Conservation (phyloP, 2,329 filamentous ascomycete species). For the Trichophyton rubrum region DNA sequence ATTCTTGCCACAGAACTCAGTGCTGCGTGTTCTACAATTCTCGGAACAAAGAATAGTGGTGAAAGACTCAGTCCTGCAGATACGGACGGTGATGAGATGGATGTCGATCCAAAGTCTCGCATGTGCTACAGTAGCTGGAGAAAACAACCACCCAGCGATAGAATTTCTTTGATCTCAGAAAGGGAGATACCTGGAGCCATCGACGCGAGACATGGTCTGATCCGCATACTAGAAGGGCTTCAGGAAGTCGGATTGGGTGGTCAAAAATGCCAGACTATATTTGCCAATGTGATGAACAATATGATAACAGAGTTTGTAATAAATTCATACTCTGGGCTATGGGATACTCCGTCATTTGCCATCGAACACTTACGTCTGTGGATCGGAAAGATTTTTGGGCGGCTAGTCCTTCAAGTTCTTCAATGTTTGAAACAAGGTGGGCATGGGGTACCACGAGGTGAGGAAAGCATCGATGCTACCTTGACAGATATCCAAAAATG, state of each 20-base stretch:
- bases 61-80: neutral
- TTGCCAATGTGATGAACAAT: conserved; percentile 46
- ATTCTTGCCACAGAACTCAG: conserved; percentile 35
- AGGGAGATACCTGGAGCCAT: conserved; percentile 20
- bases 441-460: conserved; percentile 14
- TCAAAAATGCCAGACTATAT: conserved; percentile 42
- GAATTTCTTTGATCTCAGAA: conserved; percentile 24
- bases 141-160: conserved; percentile 20
- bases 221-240: conserved; percentile 34
- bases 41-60: conserved; percentile 24
- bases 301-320: conserved; percentile 45
- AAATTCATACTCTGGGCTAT: conserved; percentile 45
- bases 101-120: conserved; percentile 26
- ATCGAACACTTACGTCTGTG: conserved; percentile 42
- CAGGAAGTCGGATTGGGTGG: conserved; percentile 44
- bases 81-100: conserved; percentile 23
- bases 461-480: conserved; percentile 23
- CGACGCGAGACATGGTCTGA: conserved; percentile 23
- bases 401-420: conserved; percentile 40
- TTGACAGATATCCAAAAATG: conserved; percentile 40
- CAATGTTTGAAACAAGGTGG: conserved; percentile 25
- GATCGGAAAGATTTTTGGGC: conserved; percentile 43
- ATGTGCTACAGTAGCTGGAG: conserved; percentile 30
- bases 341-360: conserved; percentile 39
- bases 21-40: conserved; percentile 33